These are phyloP conservation scores for Talaromyces wortmannii DNA, from an alignment of 495 filamentous ascomycete genomes.

Conservation along the genomic window DNA sequence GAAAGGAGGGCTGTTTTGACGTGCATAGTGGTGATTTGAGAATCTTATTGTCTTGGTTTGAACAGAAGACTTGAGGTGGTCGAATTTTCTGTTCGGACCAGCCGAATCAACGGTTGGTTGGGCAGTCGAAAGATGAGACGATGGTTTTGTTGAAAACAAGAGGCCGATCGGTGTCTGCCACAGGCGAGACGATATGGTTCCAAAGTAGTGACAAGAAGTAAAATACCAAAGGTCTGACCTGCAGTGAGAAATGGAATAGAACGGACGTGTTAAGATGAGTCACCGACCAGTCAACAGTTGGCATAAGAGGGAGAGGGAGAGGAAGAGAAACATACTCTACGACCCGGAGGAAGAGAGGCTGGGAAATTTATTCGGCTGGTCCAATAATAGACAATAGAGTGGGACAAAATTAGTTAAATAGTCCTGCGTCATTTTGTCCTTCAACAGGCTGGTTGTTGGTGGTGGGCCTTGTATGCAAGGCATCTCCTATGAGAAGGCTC, in stretches of 20 bases:
- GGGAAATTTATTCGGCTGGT: too few relatives aligned
- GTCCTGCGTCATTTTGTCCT: too few relatives aligned
- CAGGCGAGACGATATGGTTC: neutral
- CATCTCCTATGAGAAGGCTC: too few relatives aligned
- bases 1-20: neutral
- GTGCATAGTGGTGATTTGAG: neutral
- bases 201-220: neutral
- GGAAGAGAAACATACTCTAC: too few relatives aligned
- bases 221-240: neutral
- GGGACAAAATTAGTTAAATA: too few relatives aligned
- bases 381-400: too few relatives aligned
- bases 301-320: too few relatives aligned
- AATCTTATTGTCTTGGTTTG: neutral
- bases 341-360: too few relatives aligned
- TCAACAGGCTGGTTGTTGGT: too few relatives aligned
- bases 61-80: neutral
- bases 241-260: neutral
- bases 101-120: conserved; percentile 20
- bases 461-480: too few relatives aligned
- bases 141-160: neutral
- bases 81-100: conserved; percentile 29
- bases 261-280: neutral
- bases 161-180: neutral
- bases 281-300: too few relatives aligned
- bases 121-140: neutral